These are phyloP conservation scores for Alternaria panax DNA, from an alignment of 2,329 filamentous ascomycete species.

Conservation along the genomic window DNA sequence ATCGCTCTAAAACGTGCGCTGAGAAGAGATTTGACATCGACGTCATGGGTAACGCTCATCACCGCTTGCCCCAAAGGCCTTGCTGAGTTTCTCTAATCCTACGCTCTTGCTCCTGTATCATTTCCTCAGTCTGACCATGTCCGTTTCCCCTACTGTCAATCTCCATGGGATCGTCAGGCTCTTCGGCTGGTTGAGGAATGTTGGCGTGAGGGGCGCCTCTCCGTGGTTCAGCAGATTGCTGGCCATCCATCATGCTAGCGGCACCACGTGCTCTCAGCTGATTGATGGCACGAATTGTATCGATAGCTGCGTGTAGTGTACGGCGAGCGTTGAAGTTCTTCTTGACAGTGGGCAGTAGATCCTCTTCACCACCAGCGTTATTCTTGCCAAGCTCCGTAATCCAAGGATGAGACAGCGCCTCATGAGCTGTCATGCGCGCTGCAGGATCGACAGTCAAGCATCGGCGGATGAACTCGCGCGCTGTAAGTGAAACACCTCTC, in stretches of 20 bases:
- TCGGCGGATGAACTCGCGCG: constrained; percentile 89
- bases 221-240: constrained; percentile 63
- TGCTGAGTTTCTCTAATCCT: constrained; percentile 66
- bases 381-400: constrained; percentile 64
- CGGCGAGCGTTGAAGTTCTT: constrained; percentile 74
- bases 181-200: constrained; percentile 46
- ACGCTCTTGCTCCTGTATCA: constrained; percentile 67
- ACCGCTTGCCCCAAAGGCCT: constrained; percentile 61
- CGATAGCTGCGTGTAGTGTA: constrained; percentile 71
- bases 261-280: constrained; percentile 68
- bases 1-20: constrained; percentile 2
- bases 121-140: constrained; percentile 67
- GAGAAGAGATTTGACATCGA: background rate
- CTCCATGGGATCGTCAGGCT: constrained; percentile 55
- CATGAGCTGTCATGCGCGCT: constrained; percentile 89
- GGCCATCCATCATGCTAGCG: constrained; percentile 68
- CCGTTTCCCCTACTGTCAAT: constrained; percentile 64
- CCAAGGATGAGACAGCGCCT: constrained; percentile 71
- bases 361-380: constrained; percentile 52
- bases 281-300: constrained; percentile 73
- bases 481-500: constrained; percentile 83
- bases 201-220: constrained; percentile 43
- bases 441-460: constrained; percentile 91
- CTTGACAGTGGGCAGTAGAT: constrained; percentile 70
- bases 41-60: background rate